phyloP scores from a whole-genome alignment of 257 asterid species.

The Schizonepeta tenuifolia region DNA sequence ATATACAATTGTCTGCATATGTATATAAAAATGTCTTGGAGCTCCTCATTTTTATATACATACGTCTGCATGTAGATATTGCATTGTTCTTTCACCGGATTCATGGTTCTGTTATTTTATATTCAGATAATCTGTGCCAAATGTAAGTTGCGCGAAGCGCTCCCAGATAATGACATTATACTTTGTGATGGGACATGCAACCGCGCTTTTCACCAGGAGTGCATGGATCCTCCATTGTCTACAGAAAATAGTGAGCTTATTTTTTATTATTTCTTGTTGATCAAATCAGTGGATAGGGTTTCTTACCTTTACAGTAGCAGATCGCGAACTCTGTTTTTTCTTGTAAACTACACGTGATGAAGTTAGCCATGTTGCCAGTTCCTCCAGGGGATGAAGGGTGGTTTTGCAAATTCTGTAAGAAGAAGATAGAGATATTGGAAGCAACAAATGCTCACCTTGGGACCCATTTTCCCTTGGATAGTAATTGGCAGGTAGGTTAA shows the following conservation, averaged over 20 bases:
- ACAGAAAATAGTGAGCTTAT: slow-evolving; percentile 79
- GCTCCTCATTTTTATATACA: neutral
- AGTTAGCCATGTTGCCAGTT: slow-evolving; percentile 55
- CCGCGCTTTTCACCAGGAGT: slow-evolving; percentile 91
- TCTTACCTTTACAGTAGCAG: slow-evolving; percentile 19
- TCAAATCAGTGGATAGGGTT: slow-evolving; percentile 19
- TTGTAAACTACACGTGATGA: slow-evolving; percentile 34
- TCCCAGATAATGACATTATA: slow-evolving; percentile 89
- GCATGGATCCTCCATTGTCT: slow-evolving; percentile 88
- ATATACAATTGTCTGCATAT: too few relatives aligned
- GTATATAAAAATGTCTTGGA: slow-evolving; percentile 11
- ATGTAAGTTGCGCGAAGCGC: slow-evolving; percentile 80
- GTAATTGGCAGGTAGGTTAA: slow-evolving; percentile 80
- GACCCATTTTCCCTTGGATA: slow-evolving; percentile 75
- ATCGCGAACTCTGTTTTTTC: slow-evolving; percentile 10
- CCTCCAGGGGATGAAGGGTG: slow-evolving; percentile 98
- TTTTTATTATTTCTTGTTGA: slow-evolving; percentile 25
- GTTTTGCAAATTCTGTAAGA: slow-evolving; percentile 93
- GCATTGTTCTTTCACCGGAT: neutral
- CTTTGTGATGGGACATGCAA: slow-evolving; percentile 97
- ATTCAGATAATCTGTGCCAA: slow-evolving; percentile 89
- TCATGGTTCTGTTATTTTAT: slow-evolving; percentile 33
- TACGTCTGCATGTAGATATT: neutral
- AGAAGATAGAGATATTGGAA: slow-evolving; percentile 89
- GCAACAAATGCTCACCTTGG: slow-evolving; percentile 97